phyloP scores from a whole-genome alignment of 768 basidiomycete genomes.

The Tulasnella sp. region DNA sequence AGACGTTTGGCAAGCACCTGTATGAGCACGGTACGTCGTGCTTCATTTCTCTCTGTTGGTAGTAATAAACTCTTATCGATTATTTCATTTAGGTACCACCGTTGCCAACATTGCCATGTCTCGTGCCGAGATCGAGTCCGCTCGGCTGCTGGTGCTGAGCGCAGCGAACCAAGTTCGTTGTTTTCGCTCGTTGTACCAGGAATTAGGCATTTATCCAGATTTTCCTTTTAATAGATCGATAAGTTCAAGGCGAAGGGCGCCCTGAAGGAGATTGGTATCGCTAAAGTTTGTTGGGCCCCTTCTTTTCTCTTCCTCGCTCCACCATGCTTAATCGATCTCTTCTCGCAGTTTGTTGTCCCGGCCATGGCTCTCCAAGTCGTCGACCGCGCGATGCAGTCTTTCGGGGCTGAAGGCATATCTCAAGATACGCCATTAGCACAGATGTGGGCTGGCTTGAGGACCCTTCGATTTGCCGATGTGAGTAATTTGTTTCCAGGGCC shows the following conservation, averaged over 20 bases:
- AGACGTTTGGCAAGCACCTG: constrained; percentile 89
- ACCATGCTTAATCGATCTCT: not conserved
- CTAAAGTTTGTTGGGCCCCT: constrained; percentile 53
- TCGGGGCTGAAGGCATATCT: constrained; percentile 91
- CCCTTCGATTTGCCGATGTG: constrained; percentile 80
- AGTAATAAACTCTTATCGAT: not conserved
- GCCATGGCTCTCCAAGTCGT: constrained; percentile 78
- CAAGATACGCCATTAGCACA: constrained; percentile 79
- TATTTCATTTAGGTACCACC: constrained; percentile 56
- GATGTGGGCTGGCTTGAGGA: constrained; percentile 71
- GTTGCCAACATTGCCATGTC: constrained; percentile 85
- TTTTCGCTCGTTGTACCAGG: no score
- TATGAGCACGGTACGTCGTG: constrained; percentile 84
- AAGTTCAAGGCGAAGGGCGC: constrained; percentile 86
- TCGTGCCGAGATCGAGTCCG: constrained; percentile 84
- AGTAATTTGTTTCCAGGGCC: constrained; percentile 25
- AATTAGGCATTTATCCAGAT: no score
- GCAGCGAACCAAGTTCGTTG: constrained; percentile 66
- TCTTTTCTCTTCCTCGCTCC: not conserved
- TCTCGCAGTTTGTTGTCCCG: constrained; percentile 80
- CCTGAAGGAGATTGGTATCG: constrained; percentile 93
- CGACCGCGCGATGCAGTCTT: constrained; percentile 92
- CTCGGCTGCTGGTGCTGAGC: constrained; percentile 78
- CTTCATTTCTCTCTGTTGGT: not conserved
- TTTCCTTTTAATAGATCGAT: constrained; percentile 54